These are phyloP conservation scores for Metarhizium brunneum DNA, from an alignment of 2,329 filamentous ascomycete genomes.

Conservation along the genomic window DNA sequence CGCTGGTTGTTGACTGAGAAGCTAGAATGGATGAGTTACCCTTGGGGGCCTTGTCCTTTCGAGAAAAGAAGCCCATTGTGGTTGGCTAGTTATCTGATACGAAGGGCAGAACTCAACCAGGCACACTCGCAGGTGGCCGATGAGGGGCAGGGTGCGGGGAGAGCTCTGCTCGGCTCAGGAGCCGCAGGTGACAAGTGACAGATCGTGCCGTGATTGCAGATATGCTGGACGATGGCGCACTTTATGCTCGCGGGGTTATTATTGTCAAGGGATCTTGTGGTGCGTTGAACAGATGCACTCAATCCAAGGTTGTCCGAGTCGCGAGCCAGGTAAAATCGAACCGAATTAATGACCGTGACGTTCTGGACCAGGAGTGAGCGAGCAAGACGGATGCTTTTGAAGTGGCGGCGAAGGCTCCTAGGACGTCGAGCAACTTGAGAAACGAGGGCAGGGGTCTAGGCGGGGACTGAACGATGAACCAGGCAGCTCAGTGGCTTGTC, in stretches of 20 bases:
- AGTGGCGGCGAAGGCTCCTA: constrained; percentile 3
- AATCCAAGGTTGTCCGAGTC: neutral
- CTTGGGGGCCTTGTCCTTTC: constrained; percentile 41
- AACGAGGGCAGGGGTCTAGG: constrained; percentile 2
- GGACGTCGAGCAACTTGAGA: neutral
- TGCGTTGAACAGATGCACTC: neutral
- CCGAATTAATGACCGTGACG: neutral
- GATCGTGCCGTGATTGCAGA: constrained; percentile 1
- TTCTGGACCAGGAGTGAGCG: neutral
- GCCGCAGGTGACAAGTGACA: constrained; percentile 7
- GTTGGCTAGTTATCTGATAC: constrained; percentile 5
- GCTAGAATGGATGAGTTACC: constrained; percentile 31
- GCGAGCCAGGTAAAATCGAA: neutral
- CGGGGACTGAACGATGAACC: constrained; percentile 1
- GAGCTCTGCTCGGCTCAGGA: constrained; percentile 5
- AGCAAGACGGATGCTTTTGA: constrained; percentile 1
- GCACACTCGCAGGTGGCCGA: constrained; percentile 7
- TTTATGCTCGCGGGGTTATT: neutral
- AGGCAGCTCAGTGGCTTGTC: neutral
- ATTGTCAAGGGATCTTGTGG: neutral
- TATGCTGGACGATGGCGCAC: neutral
- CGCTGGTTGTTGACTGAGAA: constrained; percentile 39
- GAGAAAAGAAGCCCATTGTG: constrained; percentile 47
- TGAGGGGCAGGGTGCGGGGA: constrained; percentile 12
- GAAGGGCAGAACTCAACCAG: constrained; percentile 6